These are phyloP conservation scores for Lathyrus aphaca DNA, from an alignment of 306 rosid genomes.

Conservation along the genomic window DNA sequence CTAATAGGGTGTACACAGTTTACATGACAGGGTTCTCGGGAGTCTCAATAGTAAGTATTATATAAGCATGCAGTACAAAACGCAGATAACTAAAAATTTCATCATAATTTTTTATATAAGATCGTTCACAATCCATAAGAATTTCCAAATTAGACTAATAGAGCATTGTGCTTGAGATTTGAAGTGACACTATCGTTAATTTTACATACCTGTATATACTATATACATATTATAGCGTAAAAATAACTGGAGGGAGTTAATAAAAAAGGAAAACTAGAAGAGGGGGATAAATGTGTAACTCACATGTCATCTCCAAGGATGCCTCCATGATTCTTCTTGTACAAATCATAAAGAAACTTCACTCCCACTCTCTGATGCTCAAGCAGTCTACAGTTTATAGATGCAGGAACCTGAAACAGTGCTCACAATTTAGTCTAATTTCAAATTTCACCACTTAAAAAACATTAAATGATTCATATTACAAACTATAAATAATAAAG, in stretches of 20 bases:
- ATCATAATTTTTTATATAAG: slow-evolving; percentile 12
- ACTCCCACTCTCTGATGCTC: slow-evolving; percentile 90
- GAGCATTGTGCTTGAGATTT: not conserved
- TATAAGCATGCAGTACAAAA: not conserved
- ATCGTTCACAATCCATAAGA: slow-evolving; percentile 8
- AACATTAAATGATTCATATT: not conserved
- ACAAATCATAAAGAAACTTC: slow-evolving; percentile 68
- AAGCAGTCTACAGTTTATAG: slow-evolving; percentile 90
- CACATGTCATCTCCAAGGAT: slow-evolving; percentile 98
- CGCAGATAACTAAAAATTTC: not conserved
- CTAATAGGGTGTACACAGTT: slow-evolving; percentile 1
- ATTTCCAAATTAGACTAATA: slow-evolving; percentile 22
- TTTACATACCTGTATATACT: not conserved
- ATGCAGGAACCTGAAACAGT: slow-evolving; percentile 79
- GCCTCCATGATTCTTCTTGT: slow-evolving; percentile 89
- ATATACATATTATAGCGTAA: not conserved
- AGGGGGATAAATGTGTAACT: slow-evolving; percentile 35
- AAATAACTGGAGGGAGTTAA: not conserved
- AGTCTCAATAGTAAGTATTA: not conserved
- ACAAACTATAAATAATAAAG: not conserved
- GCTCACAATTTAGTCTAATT: slow-evolving; percentile 12
- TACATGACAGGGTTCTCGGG: slow-evolving; percentile 17
- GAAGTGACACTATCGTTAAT: slow-evolving; percentile 10
- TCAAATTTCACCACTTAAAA: slow-evolving; percentile 17
- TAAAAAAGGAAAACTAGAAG: not conserved